phyloP scores from a whole-genome alignment of 805 yeast species.

The Metschnikowia baotianmanensis region DNA sequence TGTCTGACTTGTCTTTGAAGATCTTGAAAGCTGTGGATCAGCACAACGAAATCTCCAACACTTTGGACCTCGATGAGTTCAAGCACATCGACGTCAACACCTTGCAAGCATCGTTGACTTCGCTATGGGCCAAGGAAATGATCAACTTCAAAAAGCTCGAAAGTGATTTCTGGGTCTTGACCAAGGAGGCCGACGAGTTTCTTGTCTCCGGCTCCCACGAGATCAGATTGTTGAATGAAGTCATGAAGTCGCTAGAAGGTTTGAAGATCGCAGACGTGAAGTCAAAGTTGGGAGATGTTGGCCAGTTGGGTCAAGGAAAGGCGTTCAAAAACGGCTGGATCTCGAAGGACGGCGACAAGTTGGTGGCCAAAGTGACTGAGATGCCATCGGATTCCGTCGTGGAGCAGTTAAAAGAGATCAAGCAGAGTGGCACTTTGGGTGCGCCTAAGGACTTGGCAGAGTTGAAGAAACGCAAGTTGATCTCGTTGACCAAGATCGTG shows the following conservation, averaged over 20 bases:
- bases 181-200: slow-evolving; percentile 80
- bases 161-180: slow-evolving; percentile 69
- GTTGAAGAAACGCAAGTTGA: slow-evolving; percentile 90
- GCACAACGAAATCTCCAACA: slow-evolving; percentile 60
- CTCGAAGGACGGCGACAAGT: slow-evolving; percentile 76
- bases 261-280: slow-evolving; percentile 76
- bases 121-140: slow-evolving; percentile 82
- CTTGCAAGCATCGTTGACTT: slow-evolving; percentile 79
- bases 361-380: slow-evolving; percentile 57
- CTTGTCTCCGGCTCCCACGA: slow-evolving; percentile 87
- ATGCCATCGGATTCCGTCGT: slow-evolving; percentile 69
- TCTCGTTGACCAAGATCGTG: slow-evolving; percentile 64
- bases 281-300: slow-evolving; percentile 73
- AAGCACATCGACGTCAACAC: slow-evolving; percentile 62
- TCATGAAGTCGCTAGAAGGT: slow-evolving; percentile 71
- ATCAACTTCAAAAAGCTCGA: slow-evolving; percentile 71
- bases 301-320: slow-evolving; percentile 92
- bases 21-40: slow-evolving; percentile 63
- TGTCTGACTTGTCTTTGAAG: slow-evolving; percentile 67
- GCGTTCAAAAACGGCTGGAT: slow-evolving; percentile 99
- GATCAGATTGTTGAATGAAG: slow-evolving; percentile 70
- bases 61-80: slow-evolving; percentile 56
- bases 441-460: slow-evolving; percentile 73
- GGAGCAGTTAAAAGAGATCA: slow-evolving; percentile 56
- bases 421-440: slow-evolving; percentile 51